Conservation (phyloP, 164 flowering plant species). For the Euptelea pleiosperma region DNA sequence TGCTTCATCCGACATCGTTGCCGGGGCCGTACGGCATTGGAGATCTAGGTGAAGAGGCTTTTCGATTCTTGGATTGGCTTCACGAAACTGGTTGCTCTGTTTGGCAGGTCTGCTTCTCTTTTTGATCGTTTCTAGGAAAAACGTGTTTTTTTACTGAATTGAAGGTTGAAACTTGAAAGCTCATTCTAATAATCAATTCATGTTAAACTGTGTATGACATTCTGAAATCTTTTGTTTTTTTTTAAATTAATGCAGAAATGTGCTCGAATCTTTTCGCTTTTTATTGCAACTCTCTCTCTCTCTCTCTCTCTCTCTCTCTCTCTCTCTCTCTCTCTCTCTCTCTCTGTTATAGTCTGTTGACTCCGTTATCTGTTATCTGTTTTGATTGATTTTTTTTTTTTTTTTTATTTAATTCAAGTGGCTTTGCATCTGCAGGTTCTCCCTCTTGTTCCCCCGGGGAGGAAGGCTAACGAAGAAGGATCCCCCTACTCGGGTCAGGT, state of each 20-base stretch:
- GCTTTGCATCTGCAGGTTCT: constrained; percentile 60
- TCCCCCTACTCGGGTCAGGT: constrained; percentile 97
- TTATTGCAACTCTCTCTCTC: too few species aligned
- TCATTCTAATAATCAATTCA: too few species aligned
- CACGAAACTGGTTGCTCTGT: constrained; percentile 73
- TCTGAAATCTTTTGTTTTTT: too few species aligned
- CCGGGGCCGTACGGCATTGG: constrained; percentile 83
- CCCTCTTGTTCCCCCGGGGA: constrained; percentile 95
- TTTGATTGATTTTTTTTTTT: not conserved
- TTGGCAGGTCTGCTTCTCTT: constrained; percentile 70
- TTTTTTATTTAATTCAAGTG: not conserved
- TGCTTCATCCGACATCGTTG: constrained; percentile 93
- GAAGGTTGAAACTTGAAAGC: too few species aligned
- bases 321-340: too few species aligned
- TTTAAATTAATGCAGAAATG: too few species aligned
- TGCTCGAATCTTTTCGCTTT: too few species aligned
- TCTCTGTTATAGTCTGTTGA: too few species aligned
- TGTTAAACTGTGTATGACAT: too few species aligned
- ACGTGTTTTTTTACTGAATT: not conserved
- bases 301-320: too few species aligned
- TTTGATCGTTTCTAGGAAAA: not conserved
- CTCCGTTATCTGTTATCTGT: too few species aligned
- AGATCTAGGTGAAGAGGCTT: constrained; percentile 77
- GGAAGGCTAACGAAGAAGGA: constrained; percentile 80
- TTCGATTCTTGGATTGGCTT: constrained; percentile 88